Conservation (phyloP, 2,329 filamentous ascomycete species). For the Penicillium thymicola region DNA sequence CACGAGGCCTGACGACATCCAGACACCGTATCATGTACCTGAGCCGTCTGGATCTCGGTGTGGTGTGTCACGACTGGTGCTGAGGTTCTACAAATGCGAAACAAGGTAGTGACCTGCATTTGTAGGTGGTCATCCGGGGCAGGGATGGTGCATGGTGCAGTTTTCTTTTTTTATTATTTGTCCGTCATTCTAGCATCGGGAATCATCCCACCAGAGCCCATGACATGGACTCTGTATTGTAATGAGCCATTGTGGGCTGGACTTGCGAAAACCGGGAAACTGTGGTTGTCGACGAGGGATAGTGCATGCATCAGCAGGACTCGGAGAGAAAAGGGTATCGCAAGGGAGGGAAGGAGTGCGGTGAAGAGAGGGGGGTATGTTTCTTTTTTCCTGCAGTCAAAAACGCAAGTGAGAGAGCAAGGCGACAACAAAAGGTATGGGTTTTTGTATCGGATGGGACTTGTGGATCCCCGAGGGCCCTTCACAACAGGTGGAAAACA, state of each 20-base stretch:
- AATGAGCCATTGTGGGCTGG: not conserved
- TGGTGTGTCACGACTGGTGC: not conserved
- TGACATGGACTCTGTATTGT: not conserved
- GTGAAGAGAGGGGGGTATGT: not conserved
- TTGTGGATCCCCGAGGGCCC: constrained; percentile 2
- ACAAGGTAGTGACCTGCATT: constrained; percentile 11
- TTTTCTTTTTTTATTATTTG: not conserved
- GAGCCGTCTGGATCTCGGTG: not conserved
- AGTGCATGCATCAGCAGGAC: constrained; percentile 1
- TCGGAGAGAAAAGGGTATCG: not conserved
- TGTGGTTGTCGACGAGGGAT: not conserved
- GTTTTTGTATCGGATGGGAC: not conserved
- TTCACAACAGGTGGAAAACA: constrained; percentile 5
- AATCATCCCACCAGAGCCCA: not conserved
- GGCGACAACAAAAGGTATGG: not conserved
- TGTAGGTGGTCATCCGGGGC: constrained; percentile 1
- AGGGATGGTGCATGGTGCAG: not conserved
- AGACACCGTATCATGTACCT: not conserved
- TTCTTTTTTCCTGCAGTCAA: constrained; percentile 2
- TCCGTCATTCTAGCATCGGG: not conserved
- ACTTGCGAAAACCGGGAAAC: not conserved
- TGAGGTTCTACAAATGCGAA: constrained; percentile 4
- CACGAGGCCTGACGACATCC: not conserved
- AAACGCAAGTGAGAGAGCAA: constrained; percentile 6
- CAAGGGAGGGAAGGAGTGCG: constrained; percentile 2